Evolutionary conservation across 768 basidiomycete species (phyloP).

Genomic region (Serpula lacrymans): DNA sequence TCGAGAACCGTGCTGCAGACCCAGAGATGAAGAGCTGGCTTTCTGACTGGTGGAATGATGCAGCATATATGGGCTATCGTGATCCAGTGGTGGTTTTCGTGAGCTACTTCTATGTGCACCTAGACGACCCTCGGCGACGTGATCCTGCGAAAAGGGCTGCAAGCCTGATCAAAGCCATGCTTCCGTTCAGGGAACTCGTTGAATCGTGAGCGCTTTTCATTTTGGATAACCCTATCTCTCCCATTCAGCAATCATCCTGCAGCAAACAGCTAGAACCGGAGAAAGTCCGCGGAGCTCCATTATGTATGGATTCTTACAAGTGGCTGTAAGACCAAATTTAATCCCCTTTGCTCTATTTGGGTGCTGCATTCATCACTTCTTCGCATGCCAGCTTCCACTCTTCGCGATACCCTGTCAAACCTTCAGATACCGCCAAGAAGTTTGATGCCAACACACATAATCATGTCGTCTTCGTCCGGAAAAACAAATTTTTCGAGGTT

Average conservation of each 20-base stretch:
- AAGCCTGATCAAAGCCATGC: constrained; percentile 75
- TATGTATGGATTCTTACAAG: constrained; percentile 93
- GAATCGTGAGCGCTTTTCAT: constrained; percentile 59
- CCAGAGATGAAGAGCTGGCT: constrained; percentile 74
- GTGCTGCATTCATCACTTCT: not conserved
- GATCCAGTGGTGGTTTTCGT: constrained; percentile 91
- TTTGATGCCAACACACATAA: constrained; percentile 74
- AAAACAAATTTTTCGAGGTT: constrained; percentile 89
- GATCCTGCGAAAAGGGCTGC: constrained; percentile 75
- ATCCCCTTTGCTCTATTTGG: not conserved
- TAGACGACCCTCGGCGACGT: constrained; percentile 54
- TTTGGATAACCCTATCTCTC: not conserved
- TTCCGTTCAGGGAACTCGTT: constrained; percentile 80
- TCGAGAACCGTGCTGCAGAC: constrained; percentile 69
- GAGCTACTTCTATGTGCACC: constrained; percentile 93
- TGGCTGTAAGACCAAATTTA: constrained; percentile 58
- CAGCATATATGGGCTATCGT: constrained; percentile 81
- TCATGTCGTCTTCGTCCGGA: constrained; percentile 87
- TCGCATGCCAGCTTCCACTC: constrained; percentile 75
- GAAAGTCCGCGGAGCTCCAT: constrained; percentile 68
- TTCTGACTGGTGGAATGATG: constrained; percentile 98
- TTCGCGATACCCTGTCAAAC: constrained; percentile 80
- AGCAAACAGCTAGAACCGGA: constrained; percentile 86
- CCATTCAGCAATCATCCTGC: not conserved
- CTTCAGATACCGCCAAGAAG: constrained; percentile 79